Percentiles rank a stretch among this genome's conserved stretches.
Evolutionary conservation across 2,329 filamentous ascomycete species (phyloP).

Genomic region (Tolypocladium capitatum): DNA sequence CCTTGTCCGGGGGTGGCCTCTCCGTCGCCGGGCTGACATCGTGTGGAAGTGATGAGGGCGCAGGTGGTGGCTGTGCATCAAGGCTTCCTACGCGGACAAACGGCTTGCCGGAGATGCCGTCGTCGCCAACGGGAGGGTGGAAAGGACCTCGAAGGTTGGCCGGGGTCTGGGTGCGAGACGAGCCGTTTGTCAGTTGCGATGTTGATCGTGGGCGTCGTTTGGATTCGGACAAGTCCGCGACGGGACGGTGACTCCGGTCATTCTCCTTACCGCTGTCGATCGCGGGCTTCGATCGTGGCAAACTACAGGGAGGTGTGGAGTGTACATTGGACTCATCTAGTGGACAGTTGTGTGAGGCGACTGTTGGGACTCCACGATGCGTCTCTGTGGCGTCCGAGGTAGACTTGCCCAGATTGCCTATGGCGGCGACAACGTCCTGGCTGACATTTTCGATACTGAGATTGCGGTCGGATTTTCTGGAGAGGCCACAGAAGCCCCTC

Average conservation of each 20-base stretch:
- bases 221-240: conserved; percentile 2
- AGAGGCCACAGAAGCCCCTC: conserved; percentile 35
- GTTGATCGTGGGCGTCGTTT: conserved; percentile 7
- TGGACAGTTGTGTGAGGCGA: conserved; percentile 7
- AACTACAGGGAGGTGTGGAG: background rate
- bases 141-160: conserved; percentile 8
- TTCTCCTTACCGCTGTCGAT: conserved; percentile 1
- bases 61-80: conserved; percentile 10
- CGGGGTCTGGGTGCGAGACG: conserved; percentile 10
- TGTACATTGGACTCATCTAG: background rate
- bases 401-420: conserved; percentile 8
- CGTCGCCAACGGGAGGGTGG: conserved; percentile 20
- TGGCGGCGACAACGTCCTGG: conserved; percentile 28
- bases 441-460: conserved; percentile 31
- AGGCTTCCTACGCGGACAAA: conserved; percentile 34
- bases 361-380: conserved; percentile 2
- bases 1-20: background rate
- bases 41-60: conserved; percentile 2
- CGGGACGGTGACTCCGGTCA: background rate
- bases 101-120: conserved; percentile 41
- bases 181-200: conserved; percentile 9
- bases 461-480: conserved; percentile 24
- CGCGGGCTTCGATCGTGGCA: background rate
- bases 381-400: background rate
- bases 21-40: background rate